Conservation (phyloP, 306 rosid genomes). For the Dalbergia cultrata region DNA sequence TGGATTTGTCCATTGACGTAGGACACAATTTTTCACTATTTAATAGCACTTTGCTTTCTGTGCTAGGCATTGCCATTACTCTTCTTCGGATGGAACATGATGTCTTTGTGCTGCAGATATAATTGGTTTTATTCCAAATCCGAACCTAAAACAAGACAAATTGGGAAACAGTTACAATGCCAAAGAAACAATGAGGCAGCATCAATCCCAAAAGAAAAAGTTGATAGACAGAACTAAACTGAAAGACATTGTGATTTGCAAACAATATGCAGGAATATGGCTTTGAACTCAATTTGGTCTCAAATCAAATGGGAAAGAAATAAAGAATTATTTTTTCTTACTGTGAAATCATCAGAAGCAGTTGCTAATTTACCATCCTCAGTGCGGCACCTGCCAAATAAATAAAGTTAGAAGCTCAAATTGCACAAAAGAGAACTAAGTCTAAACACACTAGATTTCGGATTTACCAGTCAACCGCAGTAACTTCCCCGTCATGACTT, state of each 20-base stretch:
- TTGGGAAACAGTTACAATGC: constrained; percentile 11
- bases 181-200: constrained; percentile 12
- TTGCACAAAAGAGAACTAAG: constrained; percentile 12
- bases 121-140: constrained; percentile 64
- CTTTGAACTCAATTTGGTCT: constrained; percentile 4
- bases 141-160: constrained; percentile 65
- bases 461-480: constrained; percentile 87
- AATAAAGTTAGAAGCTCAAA: constrained; percentile 22
- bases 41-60: constrained; percentile 61
- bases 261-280: constrained; percentile 7
- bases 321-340: constrained; percentile 41
- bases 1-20: constrained; percentile 42
- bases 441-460: constrained; percentile 34
- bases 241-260: neutral
- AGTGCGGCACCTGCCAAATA: constrained; percentile 65
- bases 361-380: constrained; percentile 91
- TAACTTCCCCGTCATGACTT: constrained; percentile 83
- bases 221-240: neutral
- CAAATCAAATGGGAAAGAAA: neutral
- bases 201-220: neutral
- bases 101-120: constrained; percentile 46
- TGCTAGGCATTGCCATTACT: constrained; percentile 78
- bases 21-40: constrained; percentile 48
- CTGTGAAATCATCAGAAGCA: constrained; percentile 89
- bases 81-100: constrained; percentile 75